These are phyloP conservation scores for Alternaria arborescens DNA, from an alignment of 2,329 filamentous ascomycete genomes.

Conservation along the genomic window DNA sequence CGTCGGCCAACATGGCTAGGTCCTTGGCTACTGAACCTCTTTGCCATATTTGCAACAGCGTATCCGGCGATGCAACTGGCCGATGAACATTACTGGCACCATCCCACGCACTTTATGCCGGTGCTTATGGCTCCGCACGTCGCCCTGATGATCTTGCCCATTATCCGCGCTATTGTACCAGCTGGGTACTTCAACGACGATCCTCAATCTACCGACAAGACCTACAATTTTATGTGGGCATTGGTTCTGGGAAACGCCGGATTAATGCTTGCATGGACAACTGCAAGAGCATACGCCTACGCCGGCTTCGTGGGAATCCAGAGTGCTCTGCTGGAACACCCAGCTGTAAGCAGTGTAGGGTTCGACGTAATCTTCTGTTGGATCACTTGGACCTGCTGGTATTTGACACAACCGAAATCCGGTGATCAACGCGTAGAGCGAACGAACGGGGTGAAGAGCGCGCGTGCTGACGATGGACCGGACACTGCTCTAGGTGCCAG, in stretches of 20 bases:
- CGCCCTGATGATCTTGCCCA: constrained; percentile 36
- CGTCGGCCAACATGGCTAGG: constrained; percentile 33
- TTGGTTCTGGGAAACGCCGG: constrained; percentile 29
- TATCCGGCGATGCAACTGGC: constrained; percentile 34
- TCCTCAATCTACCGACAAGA: constrained; percentile 28
- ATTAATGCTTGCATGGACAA: constrained; percentile 18
- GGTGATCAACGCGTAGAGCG: neutral
- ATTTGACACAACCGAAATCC: constrained; percentile 21
- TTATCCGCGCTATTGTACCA: constrained; percentile 36
- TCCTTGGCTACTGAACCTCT: constrained; percentile 40
- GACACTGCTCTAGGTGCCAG: constrained; percentile 14
- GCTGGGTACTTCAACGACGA: constrained; percentile 27
- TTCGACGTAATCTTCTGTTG: constrained; percentile 50
- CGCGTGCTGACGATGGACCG: constrained; percentile 8
- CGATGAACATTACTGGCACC: constrained; percentile 40
- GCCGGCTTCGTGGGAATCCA: constrained; percentile 29
- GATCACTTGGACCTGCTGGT: constrained; percentile 48
- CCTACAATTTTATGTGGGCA: constrained; percentile 38
- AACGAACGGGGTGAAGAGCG: constrained; percentile 2
- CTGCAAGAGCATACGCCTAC: constrained; percentile 25
- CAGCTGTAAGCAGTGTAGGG: constrained; percentile 47
- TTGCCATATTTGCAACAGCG: constrained; percentile 28
- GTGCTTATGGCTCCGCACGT: constrained; percentile 43
- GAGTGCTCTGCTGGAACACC: constrained; percentile 42
- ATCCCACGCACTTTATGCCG: constrained; percentile 38